Evolutionary conservation across 1,284 basidiomycete genomes (phyloP), one percentile per base, ranked within the genome.

Genomic region (Pterulicium gracile): DNA sequence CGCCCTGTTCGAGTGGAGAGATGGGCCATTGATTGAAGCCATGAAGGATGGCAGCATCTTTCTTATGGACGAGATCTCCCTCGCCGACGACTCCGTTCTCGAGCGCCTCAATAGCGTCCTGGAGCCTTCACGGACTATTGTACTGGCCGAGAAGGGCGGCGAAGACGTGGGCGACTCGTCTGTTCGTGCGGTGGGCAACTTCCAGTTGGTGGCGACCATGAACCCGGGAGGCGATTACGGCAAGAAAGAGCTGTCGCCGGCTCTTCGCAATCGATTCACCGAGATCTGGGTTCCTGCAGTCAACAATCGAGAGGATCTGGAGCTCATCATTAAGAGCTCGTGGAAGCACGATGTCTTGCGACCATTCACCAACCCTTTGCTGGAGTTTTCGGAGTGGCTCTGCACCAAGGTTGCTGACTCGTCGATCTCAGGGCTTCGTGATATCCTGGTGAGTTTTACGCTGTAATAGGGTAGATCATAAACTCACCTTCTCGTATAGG

Each of bases 201-300:
- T 99, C 72, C 86, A 95, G 60, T 78, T 99, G 32, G 72, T 98
- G 0, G 94, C 96, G 1, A 98, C 96, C 0, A 99, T 99, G 96
- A 99, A 99, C 61, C 96, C 96, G 0, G 96, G 96, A 24, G 96
- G 96, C 27, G 96, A 99, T 61, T 98, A 96, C 56, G 96, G 96
- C 34, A 99, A 99, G 70, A 98, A 98, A 62, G 96, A 99, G 61
- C 72, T 99, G 2, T 98, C 94, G 0, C 95, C 95, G 21, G 96
- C 96, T 0, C 71, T 99, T 41, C 80, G 96, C 20, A 99, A 99
- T 66, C 83, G 96, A 13, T 99, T 99, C 66, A 99, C 96, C 7
- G 96, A 99, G 61, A 96, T 99, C 39, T 99, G 94, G 94, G 96
- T 99, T 0, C 95, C 96, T 2, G 71, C 85, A 12, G 78, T 98